These are phyloP conservation scores for Thraustochytrium aureum DNA, from an alignment of 352 stramenopile genomes.

Conservation along the genomic window DNA sequence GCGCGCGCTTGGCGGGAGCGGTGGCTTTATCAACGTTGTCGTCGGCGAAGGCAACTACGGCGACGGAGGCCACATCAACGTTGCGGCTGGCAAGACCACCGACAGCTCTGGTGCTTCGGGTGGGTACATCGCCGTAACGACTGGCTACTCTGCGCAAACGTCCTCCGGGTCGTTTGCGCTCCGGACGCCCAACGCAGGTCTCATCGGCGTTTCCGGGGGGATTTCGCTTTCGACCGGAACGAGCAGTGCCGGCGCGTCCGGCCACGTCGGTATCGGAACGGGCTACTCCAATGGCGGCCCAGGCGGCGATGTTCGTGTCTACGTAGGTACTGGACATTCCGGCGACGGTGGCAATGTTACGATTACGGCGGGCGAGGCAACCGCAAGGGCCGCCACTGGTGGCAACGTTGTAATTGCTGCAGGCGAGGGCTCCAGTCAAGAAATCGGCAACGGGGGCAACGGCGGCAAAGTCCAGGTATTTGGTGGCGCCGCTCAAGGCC, in stretches of 20 bases:
- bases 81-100: constrained; percentile 65
- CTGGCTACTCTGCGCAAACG: constrained; percentile 62
- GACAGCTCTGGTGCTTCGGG: constrained; percentile 58
- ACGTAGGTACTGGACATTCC: constrained; percentile 61
- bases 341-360: constrained; percentile 65
- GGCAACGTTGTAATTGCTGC: constrained; percentile 64
- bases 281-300: constrained; percentile 63
- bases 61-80: constrained; percentile 68
- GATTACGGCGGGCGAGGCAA: constrained; percentile 60
- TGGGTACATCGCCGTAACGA: constrained; percentile 62
- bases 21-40: constrained; percentile 67
- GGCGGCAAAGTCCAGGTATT: constrained; percentile 56
- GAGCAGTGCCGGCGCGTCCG: constrained; percentile 61
- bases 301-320: constrained; percentile 68
- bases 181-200: constrained; percentile 61
- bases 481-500: constrained; percentile 57
- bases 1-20: constrained; percentile 65
- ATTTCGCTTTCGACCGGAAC: constrained; percentile 72
- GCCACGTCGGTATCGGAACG: constrained; percentile 65
- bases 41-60: constrained; percentile 69
- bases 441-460: constrained; percentile 60
- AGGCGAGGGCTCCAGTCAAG: constrained; percentile 59
- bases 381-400: constrained; percentile 52
- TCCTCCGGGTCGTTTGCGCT: constrained; percentile 53
- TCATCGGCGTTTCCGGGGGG: constrained; percentile 64